Conservation (phyloP, 441 rosid genomes). For the Euphorbia schlechtendalii region DNA sequence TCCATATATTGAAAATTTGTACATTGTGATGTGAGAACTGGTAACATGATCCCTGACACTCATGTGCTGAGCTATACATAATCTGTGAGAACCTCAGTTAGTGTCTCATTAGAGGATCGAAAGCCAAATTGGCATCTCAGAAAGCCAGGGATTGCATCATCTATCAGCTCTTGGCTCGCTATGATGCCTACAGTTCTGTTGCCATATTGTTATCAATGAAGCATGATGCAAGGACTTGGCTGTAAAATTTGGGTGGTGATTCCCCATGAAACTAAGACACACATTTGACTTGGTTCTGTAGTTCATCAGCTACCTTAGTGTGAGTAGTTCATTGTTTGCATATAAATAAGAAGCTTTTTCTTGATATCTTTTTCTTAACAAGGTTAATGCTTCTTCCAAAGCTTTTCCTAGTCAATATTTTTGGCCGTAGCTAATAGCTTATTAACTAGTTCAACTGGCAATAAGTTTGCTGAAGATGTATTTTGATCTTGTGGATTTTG, state of each 20-base stretch:
- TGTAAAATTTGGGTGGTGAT: slow-evolving; percentile 3
- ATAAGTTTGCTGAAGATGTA: neutral
- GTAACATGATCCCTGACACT: slow-evolving; percentile 10
- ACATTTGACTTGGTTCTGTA: neutral
- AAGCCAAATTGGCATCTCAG: slow-evolving; percentile 28
- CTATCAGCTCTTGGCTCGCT: slow-evolving; percentile 29
- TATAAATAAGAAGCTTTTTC: neutral
- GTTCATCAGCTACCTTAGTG: too few species aligned
- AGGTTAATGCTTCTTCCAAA: too few species aligned
- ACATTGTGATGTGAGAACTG: neutral
- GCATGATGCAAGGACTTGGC: neutral
- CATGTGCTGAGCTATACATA: neutral
- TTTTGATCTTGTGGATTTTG: neutral
- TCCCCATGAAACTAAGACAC: neutral
- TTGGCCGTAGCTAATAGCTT: neutral
- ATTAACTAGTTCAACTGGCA: neutral
- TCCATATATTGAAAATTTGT: neutral
- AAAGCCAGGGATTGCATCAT: slow-evolving; percentile 22
- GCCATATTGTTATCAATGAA: neutral
- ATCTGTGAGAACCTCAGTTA: neutral
- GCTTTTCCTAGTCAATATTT: neutral
- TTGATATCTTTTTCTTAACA: neutral
- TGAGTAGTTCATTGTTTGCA: neutral
- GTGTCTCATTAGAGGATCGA: slow-evolving; percentile 12
- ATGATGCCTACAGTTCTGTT: slow-evolving; percentile 22